A percentile compares a stretch with the other conserved stretches of the same genome.
phyloP scores from a whole-genome alignment of 345 rosid species.

The Eucalyptus viminalis region DNA sequence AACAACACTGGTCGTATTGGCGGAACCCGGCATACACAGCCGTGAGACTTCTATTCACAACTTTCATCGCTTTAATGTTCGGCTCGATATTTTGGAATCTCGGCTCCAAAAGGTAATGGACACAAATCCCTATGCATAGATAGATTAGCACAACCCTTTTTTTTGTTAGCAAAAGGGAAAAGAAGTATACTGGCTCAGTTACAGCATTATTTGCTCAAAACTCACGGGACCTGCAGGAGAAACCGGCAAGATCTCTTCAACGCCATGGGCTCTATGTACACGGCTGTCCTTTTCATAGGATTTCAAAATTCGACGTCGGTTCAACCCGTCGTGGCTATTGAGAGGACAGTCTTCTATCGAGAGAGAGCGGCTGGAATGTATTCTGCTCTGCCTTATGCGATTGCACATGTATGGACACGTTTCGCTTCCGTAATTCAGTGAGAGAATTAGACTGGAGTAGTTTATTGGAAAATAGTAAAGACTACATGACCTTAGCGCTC shows the following conservation, averaged over 20 bases:
- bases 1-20: constrained; percentile 56
- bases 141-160: not conserved
- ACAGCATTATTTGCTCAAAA: not conserved
- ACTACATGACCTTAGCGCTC: not conserved
- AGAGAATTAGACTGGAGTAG: not conserved
- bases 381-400: constrained; percentile 56
- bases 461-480: not conserved
- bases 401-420: constrained; percentile 34
- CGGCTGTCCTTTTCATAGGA: constrained; percentile 47
- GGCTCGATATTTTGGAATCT: constrained; percentile 58
- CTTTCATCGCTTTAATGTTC: constrained; percentile 38
- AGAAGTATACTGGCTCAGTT: not conserved
- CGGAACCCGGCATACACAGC: constrained; percentile 44
- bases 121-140: not conserved
- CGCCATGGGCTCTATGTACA: constrained; percentile 55
- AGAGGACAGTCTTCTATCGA: constrained; percentile 56
- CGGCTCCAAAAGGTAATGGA: constrained; percentile 36
- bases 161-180: too few species aligned
- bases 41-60: constrained; percentile 38
- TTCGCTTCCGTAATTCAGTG: too few species aligned
- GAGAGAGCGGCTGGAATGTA: constrained; percentile 72
- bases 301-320: constrained; percentile 27
- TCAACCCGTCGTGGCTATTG: constrained; percentile 52
- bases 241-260: constrained; percentile 36
- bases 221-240: constrained; percentile 5